Evolutionary conservation across 2,329 filamentous ascomycete genomes (phyloP).

Genomic region (Fusarium sp.): DNA sequence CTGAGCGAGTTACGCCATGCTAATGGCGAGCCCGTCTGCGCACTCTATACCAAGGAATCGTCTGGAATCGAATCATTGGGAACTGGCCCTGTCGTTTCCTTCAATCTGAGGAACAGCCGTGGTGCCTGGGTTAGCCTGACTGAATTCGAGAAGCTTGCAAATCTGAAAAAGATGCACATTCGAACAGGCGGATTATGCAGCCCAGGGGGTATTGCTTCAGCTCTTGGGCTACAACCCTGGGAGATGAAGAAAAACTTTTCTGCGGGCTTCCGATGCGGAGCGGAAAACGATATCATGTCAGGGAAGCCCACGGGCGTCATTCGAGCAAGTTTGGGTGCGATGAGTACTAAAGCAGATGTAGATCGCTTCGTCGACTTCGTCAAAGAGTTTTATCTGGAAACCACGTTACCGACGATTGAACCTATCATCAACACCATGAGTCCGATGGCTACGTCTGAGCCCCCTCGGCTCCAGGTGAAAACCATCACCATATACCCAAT

Average conservation of each 20-base stretch:
- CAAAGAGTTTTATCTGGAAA: conserved; percentile 65
- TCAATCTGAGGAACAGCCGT: conserved; percentile 79
- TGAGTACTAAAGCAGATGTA: conserved; percentile 85
- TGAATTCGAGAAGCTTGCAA: conserved; percentile 89
- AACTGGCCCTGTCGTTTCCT: conserved; percentile 82
- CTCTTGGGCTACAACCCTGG: conserved; percentile 79
- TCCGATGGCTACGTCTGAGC: neutral
- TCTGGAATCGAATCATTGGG: conserved; percentile 44
- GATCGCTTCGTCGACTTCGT: conserved; percentile 78
- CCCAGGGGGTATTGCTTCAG: conserved; percentile 83
- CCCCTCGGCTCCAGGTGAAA: conserved; percentile 59
- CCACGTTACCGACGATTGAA: neutral
- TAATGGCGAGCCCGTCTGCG: conserved; percentile 75
- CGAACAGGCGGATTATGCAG: conserved; percentile 93
- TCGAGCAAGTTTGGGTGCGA: conserved; percentile 87
- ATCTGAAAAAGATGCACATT: conserved; percentile 82
- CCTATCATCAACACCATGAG: neutral
- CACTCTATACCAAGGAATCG: conserved; percentile 66
- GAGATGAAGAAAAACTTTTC: conserved; percentile 90
- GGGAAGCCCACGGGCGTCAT: conserved; percentile 92
- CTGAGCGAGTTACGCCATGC: conserved; percentile 73
- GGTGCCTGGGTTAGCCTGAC: conserved; percentile 83
- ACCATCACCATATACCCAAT: conserved; percentile 85
- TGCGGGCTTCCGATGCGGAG: conserved; percentile 85
- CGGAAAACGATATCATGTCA: conserved; percentile 82